Percentiles rank a stretch among this genome's conserved stretches.
Evolutionary conservation across 139 green algal species (phyloP).

Genomic region (Astrephomene gubernaculifera): DNA sequence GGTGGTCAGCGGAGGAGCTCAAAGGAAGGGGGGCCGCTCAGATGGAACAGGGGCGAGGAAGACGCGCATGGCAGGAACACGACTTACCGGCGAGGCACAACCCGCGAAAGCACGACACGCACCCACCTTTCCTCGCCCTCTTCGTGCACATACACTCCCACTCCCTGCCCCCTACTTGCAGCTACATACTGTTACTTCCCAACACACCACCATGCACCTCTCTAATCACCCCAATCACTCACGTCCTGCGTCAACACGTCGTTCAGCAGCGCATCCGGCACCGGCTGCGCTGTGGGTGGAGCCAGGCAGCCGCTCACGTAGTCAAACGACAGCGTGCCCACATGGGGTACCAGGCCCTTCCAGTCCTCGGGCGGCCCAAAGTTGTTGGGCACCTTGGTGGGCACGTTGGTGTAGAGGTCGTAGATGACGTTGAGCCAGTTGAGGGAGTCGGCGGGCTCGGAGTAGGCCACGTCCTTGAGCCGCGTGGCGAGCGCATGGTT

Average conservation of each 20-base stretch:
- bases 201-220: too few relatives aligned
- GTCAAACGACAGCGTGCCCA: conserved; percentile 67
- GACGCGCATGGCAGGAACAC: too few relatives aligned
- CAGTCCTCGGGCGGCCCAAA: conserved; percentile 64
- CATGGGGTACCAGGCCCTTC: conserved; percentile 62
- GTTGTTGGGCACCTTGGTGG: conserved; percentile 49
- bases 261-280: not conserved
- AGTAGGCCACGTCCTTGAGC: conserved; percentile 56
- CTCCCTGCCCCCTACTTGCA: too few relatives aligned
- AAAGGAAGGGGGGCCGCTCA: too few relatives aligned
- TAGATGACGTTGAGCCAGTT: conserved; percentile 76
- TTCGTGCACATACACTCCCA: too few relatives aligned
- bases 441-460: conserved; percentile 39
- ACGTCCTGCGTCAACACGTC: conserved; percentile 10
- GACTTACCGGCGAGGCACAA: too few relatives aligned
- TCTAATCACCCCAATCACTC: too few relatives aligned
- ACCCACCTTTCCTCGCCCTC: too few relatives aligned
- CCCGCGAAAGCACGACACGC: too few relatives aligned
- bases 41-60: too few relatives aligned
- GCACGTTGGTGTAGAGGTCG: conserved; percentile 54
- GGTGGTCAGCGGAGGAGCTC: not conserved
- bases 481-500: conserved; percentile 61
- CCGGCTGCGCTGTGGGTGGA: not conserved
- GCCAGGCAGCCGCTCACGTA: conserved; percentile 47
- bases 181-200: too few relatives aligned